Evolutionary conservation across 179 eudicot species (phyloP).

Genomic region (Actinidia chinensis): DNA sequence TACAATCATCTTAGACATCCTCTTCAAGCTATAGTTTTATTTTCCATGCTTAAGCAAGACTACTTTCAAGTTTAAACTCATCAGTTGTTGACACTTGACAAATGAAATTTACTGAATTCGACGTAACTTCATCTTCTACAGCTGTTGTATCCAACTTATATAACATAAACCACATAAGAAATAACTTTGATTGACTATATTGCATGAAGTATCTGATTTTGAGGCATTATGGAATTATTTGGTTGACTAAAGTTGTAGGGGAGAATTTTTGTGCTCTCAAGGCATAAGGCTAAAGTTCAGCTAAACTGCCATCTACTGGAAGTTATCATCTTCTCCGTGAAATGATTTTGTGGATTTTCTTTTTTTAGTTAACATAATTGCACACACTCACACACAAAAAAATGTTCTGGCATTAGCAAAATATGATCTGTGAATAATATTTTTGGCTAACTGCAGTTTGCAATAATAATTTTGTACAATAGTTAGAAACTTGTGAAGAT

Average conservation of each 20-base stretch:
- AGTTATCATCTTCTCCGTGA: neutral
- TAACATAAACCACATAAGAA: neutral
- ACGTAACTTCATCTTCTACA: too few relatives aligned
- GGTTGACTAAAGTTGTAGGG: neutral
- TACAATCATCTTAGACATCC: too few relatives aligned
- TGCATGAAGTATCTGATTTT: neutral
- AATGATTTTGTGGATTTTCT: neutral
- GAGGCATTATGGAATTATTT: neutral
- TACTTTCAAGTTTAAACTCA: too few relatives aligned
- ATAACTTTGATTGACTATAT: neutral
- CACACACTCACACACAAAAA: neutral
- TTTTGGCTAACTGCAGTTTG: neutral
- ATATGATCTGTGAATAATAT: neutral
- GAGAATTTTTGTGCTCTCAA: neutral
- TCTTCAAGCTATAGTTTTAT: too few relatives aligned
- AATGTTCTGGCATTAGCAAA: neutral
- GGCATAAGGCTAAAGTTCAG: neutral
- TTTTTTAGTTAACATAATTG: neutral
- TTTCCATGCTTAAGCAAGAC: too few relatives aligned
- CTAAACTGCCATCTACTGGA: neutral
- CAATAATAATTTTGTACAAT: constrained; percentile 14
- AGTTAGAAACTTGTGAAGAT: neutral
- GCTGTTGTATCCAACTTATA: neutral
- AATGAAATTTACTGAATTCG: too few relatives aligned
- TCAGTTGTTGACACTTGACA: too few relatives aligned